Conservation (phyloP, 2,329 filamentous ascomycete genomes). For the Ophiobolus disseminans region DNA sequence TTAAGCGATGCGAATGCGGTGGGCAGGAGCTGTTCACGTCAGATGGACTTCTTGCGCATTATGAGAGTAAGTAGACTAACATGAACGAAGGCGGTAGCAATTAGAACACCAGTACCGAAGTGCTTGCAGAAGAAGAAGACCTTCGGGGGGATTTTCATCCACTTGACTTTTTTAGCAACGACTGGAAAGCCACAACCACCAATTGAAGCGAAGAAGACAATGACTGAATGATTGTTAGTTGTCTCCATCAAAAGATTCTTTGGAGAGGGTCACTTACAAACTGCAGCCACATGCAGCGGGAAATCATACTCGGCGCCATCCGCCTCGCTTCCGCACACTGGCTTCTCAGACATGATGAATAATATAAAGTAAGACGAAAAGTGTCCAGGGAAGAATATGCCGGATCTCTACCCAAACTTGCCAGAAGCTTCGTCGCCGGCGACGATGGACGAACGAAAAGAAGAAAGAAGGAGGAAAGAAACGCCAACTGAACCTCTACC, state of each 20-base stretch:
- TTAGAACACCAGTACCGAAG: conserved; percentile 77
- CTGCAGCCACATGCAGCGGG: conserved; percentile 47
- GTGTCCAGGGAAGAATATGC: conserved; percentile 19
- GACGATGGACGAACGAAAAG: conserved; percentile 35
- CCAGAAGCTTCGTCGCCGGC: conserved; percentile 46
- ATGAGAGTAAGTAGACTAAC: conserved; percentile 25
- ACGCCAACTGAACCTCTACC: conserved; percentile 39
- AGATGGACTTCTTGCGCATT: conserved; percentile 2
- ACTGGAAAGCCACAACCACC: conserved; percentile 49
- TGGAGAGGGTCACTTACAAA: conserved; percentile 39
- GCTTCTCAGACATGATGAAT: conserved; percentile 42
- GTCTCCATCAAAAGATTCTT: neutral
- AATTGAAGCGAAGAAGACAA: conserved; percentile 48
- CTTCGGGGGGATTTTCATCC: conserved; percentile 64
- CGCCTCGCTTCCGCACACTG: conserved; percentile 40
- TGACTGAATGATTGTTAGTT: conserved; percentile 38
- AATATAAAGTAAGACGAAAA: conserved; percentile 16
- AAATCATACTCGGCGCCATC: conserved; percentile 44
- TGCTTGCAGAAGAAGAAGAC: conserved; percentile 70
- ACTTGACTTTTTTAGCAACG: conserved; percentile 59
- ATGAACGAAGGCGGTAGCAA: conserved; percentile 86
- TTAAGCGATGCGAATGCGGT: conserved; percentile 62
- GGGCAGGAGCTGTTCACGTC: conserved; percentile 57
- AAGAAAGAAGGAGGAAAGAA: conserved; percentile 28
- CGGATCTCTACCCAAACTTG: conserved; percentile 26